Base-by-base conservation (phyloP, 2,329 filamentous ascomycete species). In the Phaeosphaeriaceae sp. region DNA sequence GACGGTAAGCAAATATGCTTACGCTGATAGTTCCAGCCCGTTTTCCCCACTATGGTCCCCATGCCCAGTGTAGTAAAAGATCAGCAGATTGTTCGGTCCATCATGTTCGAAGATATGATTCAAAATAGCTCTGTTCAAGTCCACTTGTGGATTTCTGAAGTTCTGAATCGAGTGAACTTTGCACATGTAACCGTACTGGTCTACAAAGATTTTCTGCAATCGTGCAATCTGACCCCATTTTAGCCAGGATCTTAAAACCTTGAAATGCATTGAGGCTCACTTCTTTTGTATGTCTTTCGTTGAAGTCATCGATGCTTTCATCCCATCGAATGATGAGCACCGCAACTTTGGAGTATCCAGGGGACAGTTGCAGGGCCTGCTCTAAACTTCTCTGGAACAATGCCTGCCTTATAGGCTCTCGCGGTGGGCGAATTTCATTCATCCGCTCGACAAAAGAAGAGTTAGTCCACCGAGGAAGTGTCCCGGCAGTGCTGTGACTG, bases 21-120 rank as follows among this genome's bases (percentile, higher is more conserved):
- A 72, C 69, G 62, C 59, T 11, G 61, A 42, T 3, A 71, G 22
- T 48, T 61, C 50, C 36, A 72, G 33, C 3, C 33, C 47, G 10
- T 54, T 41, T 7, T 54, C 36, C 7, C 45, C 24, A 36, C 31
- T 36, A 17, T 54, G 49, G 11, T 46, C 20, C 2, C 69, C 68
- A 60, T 75, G 72, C 5, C 74, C 74, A 20, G 68, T 73, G 52
- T 75, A 76, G 47, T 74, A 76, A 5, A 75, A 58, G 19, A 74
- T 70, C n/a, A 72, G 42, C 3, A 71, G 51, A 22, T 63, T 70
- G 36, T 71, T 56, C 0, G 63, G 62, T 1, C 56, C 67, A 44
- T 68, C 62, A 41, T 65, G 48, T 4, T 65, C 44, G 0, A n/a
- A 6, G 2, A 72, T 55, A 31, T 70, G 66, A 1, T 58, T n/a